Percentiles rank a stretch among this genome's conserved stretches.
These are phyloP conservation scores for Thalassiosira ordinaria DNA, from an alignment of 352 stramenopile species.

Conservation along the genomic window DNA sequence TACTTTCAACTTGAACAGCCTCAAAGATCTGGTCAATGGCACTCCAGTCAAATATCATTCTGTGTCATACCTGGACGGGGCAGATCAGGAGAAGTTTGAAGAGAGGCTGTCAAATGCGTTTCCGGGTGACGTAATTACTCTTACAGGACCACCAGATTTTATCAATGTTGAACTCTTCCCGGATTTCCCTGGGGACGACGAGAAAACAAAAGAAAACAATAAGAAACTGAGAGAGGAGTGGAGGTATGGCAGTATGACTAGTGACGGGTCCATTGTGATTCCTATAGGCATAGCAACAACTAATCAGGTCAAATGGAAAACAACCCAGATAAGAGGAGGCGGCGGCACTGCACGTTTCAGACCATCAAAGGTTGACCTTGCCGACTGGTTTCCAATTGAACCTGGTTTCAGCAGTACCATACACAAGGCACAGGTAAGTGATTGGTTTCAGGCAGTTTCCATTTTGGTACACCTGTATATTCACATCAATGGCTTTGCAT, in stretches of 20 bases:
- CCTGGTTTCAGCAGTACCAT: neutral
- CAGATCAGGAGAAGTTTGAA: constrained; percentile 10
- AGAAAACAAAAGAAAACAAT: constrained; percentile 14
- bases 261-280: constrained; percentile 35
- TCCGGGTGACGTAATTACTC: constrained; percentile 24
- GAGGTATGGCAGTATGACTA: constrained; percentile 10
- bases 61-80: constrained; percentile 9
- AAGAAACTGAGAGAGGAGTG: constrained; percentile 6
- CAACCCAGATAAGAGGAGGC: neutral
- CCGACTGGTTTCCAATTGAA: constrained; percentile 1
- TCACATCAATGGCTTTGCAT: too few species aligned
- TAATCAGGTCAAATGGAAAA: constrained; percentile 23
- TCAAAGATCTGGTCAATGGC: constrained; percentile 22
- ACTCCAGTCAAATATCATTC: constrained; percentile 19
- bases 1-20: constrained; percentile 30
- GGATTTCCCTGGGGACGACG: constrained; percentile 9
- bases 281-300: constrained; percentile 20
- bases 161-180: constrained; percentile 42
- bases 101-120: neutral
- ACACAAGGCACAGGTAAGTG: constrained; percentile 1
- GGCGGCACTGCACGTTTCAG: neutral
- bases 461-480: too few species aligned
- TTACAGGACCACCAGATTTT: constrained; percentile 19
- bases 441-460: too few species aligned
- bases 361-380: constrained; percentile 2